Evolutionary conservation across 225 moss, liverwort and hornwort species (phyloP), one percentile per base, ranked within the genome.

Genomic region (Physcomitrellopsis africana): DNA sequence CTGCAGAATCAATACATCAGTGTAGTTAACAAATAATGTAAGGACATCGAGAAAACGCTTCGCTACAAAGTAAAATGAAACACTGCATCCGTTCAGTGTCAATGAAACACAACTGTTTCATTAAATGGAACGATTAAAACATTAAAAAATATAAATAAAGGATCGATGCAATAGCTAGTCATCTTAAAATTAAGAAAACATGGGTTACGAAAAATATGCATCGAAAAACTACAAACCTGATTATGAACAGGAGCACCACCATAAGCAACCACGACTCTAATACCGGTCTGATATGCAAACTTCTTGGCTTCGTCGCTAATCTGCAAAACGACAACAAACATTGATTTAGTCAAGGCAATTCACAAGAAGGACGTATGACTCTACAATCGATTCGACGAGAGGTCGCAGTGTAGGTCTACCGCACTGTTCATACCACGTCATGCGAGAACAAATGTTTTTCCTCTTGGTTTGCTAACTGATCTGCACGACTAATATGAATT

Each of bases 251-350:
- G 96, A 77, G 94, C 94, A 67, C 97, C 97, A 56, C 94, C 97
- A 44, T 97, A 97, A 2, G 97, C 97, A 1, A 97, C 97, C 59
- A 97, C 97, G 1, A 97, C 97, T 79, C 91, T 79, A 51, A 97
- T 97, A 55, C 97, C 97, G 12, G 97, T 94, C 83, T 97, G 97
- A 67, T 97, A 97, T 1, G 97, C 94, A 56, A 97, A 97, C 86
- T 97, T 97, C 82, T 97, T 97, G 7, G 97, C 97, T 72, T 97
- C 97, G 20, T 97, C 97, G 74, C 92, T 93, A 79, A 97, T 97
- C 97, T 97, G 92, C 41, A 62, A 29, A 44, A 54, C 19, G 49
- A 58, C 47, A 61, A 13, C 32, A 2, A 37, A 7, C 32, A 37
- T 37, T 7, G 56, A 52, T 11, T 42, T 26, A 10, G 12, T 71